Evolutionary conservation across 2,329 filamentous ascomycete species (phyloP).

Genomic region (Ascomycota sp.): DNA sequence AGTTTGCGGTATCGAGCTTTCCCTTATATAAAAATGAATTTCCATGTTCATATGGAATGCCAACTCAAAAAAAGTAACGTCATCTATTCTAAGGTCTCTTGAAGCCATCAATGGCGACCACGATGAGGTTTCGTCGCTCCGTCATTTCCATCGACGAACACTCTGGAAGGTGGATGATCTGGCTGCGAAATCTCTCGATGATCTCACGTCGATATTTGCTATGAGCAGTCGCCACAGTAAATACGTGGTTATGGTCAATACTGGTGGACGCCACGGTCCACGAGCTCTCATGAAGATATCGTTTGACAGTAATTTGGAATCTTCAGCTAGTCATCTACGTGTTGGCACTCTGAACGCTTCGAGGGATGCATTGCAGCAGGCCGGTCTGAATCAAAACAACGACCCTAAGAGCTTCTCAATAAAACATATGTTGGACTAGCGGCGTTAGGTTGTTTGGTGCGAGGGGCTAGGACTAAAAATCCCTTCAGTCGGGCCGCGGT

Average conservation of each 20-base stretch:
- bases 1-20: too few species aligned
- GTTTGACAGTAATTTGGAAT: neutral
- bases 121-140: too few species aligned
- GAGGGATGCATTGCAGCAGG: neutral
- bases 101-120: too few species aligned
- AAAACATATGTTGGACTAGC: neutral
- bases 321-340: neutral
- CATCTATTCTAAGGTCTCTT: too few species aligned
- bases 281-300: neutral
- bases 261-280: neutral
- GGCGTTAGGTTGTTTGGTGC: neutral
- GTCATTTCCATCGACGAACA: too few species aligned
- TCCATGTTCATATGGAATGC: too few species aligned
- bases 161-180: neutral
- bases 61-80: too few species aligned
- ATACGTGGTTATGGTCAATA: neutral
- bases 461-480: neutral
- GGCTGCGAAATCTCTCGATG: too few species aligned
- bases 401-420: neutral
- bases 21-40: too few species aligned
- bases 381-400: neutral
- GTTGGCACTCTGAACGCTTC: neutral
- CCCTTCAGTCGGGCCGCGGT: neutral
- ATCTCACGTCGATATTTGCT: neutral
- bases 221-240: neutral